Evolutionary conservation across 2,329 filamentous ascomycete species (phyloP), one percentile per base, ranked within the genome.

Genomic region (Myotisia sp.): DNA sequence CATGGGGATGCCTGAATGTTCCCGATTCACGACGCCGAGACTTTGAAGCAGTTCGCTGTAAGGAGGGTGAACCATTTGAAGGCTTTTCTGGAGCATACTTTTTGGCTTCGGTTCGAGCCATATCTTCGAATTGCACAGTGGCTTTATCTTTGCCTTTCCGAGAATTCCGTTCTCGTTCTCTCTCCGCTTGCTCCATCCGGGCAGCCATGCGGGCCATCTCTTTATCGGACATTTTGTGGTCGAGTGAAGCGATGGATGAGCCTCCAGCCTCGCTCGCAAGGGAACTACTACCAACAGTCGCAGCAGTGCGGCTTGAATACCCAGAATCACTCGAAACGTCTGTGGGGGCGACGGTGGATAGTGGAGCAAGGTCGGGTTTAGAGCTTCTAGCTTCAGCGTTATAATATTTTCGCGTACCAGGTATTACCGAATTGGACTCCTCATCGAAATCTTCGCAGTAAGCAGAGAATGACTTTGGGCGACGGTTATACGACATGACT

Each of bases 311-410:
- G 58, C 69, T 74, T 42, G 68, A 73, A 60, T 74, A 74, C 47
- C 71, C 71, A 44, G 70, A 74, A 55, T 76, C 71, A 55, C 66
- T 71, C 45, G 64, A 63, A 48, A 60, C 57, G 52, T 71, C 65
- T 42, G 44, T 36, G 38, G 43, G 45, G 38, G 47, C 47, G 31
- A 50, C 45, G 33, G 44, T 52, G 45, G 22, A 8, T 22, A 34
- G 21, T 47, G 52, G 44, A 52, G 55, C 46, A 53, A 56, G 42
- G 37, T 62, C 55, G 41, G 57, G 47, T 43, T 59, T 58, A 36
- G 66, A 63, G 42, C 61, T 58, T 57, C 62, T 68, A 41, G 56
- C 56, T 44, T 63, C 54, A 48, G 64, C 53, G 54, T 70, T 68
- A 54, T 67, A 65, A 46, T 60, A 59, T 45, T 58, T 57, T 44